Evolutionary conservation across 371 early-diverging fungal species (phyloP), one percentile per base, ranked within the genome.

Genomic region (Syncephalis fuscata): DNA sequence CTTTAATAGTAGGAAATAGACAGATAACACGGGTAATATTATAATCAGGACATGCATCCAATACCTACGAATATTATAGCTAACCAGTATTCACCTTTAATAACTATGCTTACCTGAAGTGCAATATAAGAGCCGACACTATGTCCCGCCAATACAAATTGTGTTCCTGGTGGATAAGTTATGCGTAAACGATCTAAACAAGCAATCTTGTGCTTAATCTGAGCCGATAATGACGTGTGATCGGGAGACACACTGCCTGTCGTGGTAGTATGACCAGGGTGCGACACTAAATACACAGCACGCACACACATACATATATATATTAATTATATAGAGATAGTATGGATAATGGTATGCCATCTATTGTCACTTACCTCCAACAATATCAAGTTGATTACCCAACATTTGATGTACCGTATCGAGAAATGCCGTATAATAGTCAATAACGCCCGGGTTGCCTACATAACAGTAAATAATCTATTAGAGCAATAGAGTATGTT

Each of bases 1-100:
- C 64, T 38, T 77, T 74, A 2, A 90, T 54, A 0, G 86, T 78
- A 8, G 91, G 91, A 52, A 88, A 88, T 46, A 90, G 60, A 1
- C 68, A 68, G 46, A 85, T 68, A 2, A 81, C 54, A 2, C 75
- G 73, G 27, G 59, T 60, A 25, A 90, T 76, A 10, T 64, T 61
- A 44, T 67, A 66, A 32, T 63, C 52, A 9, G 77, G 80, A 8
- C 78, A 65, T 17, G 63, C 59, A 46, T 72, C 74, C 21, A 84
- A 57, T n/a, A 73, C 54, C 50, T 62, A 9, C 59, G 44, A 2
- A 52, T 21, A 2, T 21, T 38, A 27, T 14, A 7, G 10, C 38
- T 36, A n/a, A n/a, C 1, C 15, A 48, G 39, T 48, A n/a, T 16
- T 16, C 38, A 20, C 20, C 14, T 26, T 20, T 11, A 21, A 20